Evolutionary conservation across 305 asterid species (phyloP).

Genomic region (Fraxinus greggii): DNA sequence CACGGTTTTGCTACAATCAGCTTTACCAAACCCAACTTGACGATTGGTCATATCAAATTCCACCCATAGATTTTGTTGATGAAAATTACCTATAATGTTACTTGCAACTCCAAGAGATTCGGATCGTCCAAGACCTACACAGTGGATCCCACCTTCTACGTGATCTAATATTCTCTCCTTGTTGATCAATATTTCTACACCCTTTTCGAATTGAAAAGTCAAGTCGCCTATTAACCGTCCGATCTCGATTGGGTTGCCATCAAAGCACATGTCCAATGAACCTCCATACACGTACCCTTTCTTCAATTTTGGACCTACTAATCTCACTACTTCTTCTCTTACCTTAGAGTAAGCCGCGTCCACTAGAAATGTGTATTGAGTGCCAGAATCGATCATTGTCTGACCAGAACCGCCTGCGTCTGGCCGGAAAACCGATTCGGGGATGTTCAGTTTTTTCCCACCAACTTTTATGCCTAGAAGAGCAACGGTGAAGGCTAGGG

Average conservation of each 20-base stretch:
- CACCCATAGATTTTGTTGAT: constrained; percentile 85
- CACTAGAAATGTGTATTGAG: constrained; percentile 76
- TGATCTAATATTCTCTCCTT: constrained; percentile 49
- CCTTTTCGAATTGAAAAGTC: constrained; percentile 56
- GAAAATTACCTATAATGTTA: constrained; percentile 80
- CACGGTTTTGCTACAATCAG: constrained; percentile 53
- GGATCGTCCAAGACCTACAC: constrained; percentile 73
- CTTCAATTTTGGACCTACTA: constrained; percentile 53
- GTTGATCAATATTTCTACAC: constrained; percentile 43
- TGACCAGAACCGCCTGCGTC: constrained; percentile 80
- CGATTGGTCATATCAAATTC: constrained; percentile 60
- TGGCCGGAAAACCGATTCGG: constrained; percentile 54
- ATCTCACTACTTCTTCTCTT: constrained; percentile 49
- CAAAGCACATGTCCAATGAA: constrained; percentile 73
- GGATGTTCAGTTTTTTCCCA: constrained; percentile 46
- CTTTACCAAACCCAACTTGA: constrained; percentile 69
- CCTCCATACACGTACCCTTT: constrained; percentile 57
- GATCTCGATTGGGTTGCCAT: constrained; percentile 36
- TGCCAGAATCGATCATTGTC: constrained; percentile 85
- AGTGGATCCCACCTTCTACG: constrained; percentile 61
- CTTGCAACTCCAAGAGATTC: constrained; percentile 65
- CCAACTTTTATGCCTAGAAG: constrained; percentile 56
- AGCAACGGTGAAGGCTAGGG: constrained; percentile 68
- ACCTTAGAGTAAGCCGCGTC: constrained; percentile 56
- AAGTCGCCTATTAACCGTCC: constrained; percentile 60